A percentile compares a stretch with the other conserved stretches of the same genome.
phyloP scores from a whole-genome alignment of 2,329 filamentous ascomycete genomes.

The Diaporthe australafricana region DNA sequence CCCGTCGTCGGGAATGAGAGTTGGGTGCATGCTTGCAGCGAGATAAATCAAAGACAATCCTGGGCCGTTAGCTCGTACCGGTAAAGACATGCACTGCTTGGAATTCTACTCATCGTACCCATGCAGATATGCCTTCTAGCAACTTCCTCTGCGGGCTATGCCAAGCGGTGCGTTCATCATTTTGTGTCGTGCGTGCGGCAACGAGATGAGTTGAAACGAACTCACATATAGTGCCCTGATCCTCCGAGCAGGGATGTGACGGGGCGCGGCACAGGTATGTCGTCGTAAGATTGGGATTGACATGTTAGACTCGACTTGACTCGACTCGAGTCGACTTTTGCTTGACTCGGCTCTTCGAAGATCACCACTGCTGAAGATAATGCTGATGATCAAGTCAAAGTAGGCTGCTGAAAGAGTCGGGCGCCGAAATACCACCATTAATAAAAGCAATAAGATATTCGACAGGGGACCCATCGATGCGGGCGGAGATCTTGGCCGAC shows the following conservation, averaged over 20 bases:
- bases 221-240: not conserved
- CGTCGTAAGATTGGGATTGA: not conserved
- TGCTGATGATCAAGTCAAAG: too few species aligned
- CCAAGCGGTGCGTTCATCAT: not conserved
- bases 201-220: not conserved
- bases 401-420: not conserved
- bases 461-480: constrained; percentile 14
- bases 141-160: not conserved
- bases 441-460: not conserved
- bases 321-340: too few species aligned
- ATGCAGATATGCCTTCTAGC: too few species aligned
- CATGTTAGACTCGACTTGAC: not conserved
- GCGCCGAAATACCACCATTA: not conserved
- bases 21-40: not conserved
- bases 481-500: constrained; percentile 21
- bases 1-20: not conserved
- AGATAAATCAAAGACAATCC: not conserved
- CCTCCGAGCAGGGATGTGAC: constrained; percentile 2
- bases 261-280: not conserved
- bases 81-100: not conserved
- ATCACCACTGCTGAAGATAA: not conserved
- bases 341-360: not conserved
- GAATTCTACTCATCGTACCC: not conserved
- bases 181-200: not conserved
- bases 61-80: not conserved